Conservation (phyloP, 2,329 filamentous ascomycete genomes). For the Fusarium sp. region DNA sequence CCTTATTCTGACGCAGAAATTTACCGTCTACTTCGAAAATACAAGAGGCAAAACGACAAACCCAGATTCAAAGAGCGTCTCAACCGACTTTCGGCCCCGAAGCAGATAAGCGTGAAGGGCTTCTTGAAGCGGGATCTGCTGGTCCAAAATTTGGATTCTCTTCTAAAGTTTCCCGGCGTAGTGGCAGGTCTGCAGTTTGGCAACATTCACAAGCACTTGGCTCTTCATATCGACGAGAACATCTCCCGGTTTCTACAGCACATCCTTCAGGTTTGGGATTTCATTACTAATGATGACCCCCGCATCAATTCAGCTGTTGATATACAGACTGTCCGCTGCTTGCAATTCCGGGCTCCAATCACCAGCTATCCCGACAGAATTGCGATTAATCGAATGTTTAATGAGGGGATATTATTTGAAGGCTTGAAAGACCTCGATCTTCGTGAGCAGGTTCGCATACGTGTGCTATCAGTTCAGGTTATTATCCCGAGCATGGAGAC, state of each 20-base stretch:
- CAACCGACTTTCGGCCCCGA: neutral
- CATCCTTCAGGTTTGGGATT: neutral
- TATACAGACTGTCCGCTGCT: neutral
- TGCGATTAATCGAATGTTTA: conserved; percentile 7
- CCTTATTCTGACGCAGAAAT: conserved; percentile 4
- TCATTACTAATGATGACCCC: neutral
- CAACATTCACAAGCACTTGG: conserved; percentile 6
- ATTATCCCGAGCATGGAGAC: conserved; percentile 9
- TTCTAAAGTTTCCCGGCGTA: neutral
- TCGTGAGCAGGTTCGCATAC: neutral
- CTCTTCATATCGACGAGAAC: conserved; percentile 6
- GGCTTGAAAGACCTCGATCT: neutral
- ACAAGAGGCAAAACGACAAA: neutral
- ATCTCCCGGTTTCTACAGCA: neutral
- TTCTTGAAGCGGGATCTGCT: neutral
- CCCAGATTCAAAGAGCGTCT: neutral
- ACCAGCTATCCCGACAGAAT: neutral
- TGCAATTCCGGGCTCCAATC: neutral
- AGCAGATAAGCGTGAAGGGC: conserved; percentile 1
- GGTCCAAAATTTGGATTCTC: neutral
- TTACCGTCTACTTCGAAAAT: conserved; percentile 2
- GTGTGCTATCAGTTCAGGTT: conserved; percentile 4
- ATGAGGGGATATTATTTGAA: neutral
- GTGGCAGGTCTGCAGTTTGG: neutral
- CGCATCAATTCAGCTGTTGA: neutral